Evolutionary conservation across 305 asterid genomes (phyloP), one percentile per base, ranked within the genome.

Genomic region (Stenogyne calaminthoides): DNA sequence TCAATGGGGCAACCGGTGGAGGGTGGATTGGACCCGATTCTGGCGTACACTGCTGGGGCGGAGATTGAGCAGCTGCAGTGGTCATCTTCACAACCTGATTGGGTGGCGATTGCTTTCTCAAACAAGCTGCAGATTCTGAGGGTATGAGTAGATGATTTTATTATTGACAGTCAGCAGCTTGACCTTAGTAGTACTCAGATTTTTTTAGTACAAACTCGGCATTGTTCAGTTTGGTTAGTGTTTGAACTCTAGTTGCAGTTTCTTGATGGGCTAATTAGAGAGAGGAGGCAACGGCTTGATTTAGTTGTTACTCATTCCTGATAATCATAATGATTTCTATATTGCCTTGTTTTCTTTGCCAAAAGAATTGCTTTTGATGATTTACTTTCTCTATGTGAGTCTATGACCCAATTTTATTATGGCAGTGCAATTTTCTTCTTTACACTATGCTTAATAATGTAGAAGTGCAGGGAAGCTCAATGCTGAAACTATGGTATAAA

Each of bases 11-110:
- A 89, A 80, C 98, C 97, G 0, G 84, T 88, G 44, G 96, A 93
- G 82, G 98, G 97, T 6, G 98, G 98, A 37, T 76, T 93, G 84
- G 97, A 91, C 80, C 98, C 97, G n/a, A 93, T 93, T 66, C 76
- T 93, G 72, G 98, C 98, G 3, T 93, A 93, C 75, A 89, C 98
- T 22, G 96, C 96, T 0, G 97, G 96, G 25, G 96, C 96, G 0
- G 96, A 93, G 83, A 88, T 93, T 63, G 98, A 93, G 85, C 97
- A 93, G 91, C 87, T 93, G 80, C 98, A 91, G 78, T 93, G 98
- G 98, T 91, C 96, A 5, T 89, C 97, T 2, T 91, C 96, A 4
- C 97, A 91, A 82, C 98, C 98, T 55, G 97, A 93, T 73, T 93
- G 97, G 98, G 96, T 91, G 10, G 97, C 98, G 19, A 88, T 93